Percentiles rank a stretch among this genome's conserved stretches.
Conservation (phyloP, 805 yeast genomes). For the Yarrowia sp. region DNA sequence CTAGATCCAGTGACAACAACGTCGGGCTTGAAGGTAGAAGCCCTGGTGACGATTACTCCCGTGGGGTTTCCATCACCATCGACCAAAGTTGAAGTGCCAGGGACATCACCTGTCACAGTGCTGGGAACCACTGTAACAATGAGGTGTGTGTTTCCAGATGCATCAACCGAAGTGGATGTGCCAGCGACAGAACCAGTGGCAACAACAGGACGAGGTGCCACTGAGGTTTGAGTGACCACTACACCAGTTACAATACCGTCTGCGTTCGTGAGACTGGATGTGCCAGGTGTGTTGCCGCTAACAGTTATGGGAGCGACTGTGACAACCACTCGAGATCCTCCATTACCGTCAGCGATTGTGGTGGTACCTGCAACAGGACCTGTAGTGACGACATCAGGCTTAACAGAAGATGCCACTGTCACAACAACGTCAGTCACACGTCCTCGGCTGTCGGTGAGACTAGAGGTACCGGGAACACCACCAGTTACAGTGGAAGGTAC, state of each 20-base stretch:
- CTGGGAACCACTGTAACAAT: not conserved
- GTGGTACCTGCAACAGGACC: no score
- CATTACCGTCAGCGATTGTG: no score
- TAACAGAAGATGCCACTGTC: no score
- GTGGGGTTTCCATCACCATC: not conserved
- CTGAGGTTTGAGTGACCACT: not conserved
- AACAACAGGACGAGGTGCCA: no score
- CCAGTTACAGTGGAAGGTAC: not conserved
- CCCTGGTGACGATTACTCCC: not conserved
- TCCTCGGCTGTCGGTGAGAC: no score
- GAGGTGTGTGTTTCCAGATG: not conserved
- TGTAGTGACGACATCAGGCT: no score
- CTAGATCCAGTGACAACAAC: not conserved
- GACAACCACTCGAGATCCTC: no score
- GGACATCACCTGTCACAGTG: not conserved
- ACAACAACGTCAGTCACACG: no score
- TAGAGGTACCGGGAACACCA: no score
- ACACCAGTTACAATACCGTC: not conserved
- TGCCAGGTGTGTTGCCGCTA: no score
- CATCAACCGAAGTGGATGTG: not conserved
- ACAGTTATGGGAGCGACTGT: no score
- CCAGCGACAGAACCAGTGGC: not conserved
- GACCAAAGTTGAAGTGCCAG: not conserved
- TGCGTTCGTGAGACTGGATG: not conserved
- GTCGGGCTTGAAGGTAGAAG: not conserved